Evolutionary conservation across 2,329 filamentous ascomycete genomes (phyloP), one percentile per base, ranked within the genome.

Genomic region (Apiospora saccharicola): DNA sequence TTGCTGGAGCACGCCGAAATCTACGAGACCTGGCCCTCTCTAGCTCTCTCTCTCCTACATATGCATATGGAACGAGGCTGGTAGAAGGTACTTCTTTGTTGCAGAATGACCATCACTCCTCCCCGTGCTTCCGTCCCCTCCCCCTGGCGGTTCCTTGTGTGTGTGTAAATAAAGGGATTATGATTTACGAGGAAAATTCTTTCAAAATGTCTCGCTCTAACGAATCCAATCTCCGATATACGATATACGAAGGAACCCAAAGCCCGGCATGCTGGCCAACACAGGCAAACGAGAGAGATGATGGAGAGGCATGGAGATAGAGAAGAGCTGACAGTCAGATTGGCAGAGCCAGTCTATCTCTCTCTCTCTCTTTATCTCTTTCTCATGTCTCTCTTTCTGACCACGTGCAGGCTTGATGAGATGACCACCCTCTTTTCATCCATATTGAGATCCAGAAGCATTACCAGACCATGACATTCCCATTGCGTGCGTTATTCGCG

Each of bases 371-470:
- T 12, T 3, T 10, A 1, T 22, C 1, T 41, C 14, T n/a, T 12
- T 3, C 19, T 3, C 10, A 0, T 41, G 37, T 37, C 8, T 41
- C 8, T 41, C 8, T 41, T 10, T 10, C 8, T 41, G 37, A 0
- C 22, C 51, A 57, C 30, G 53, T 37, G 53, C 19, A 41, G 34
- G 34, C 22, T n/a, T 64, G 57, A 41, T 64, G 34, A 41, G 8
- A 41, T 64, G 30, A 10, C 19, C 30, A 41, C 57, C 34, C 57
- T 64, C 34, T 64, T 64, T 41, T 64, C 57, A 64, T 64, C 57
- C 34, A 64, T 64, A 64, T 64, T 64, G 57, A 41, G 57, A 64
- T 64, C 34, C 57, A 41, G 57, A 41, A 7, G 53, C 53, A n/a
- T 61, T 22, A 37, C 16, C 53, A 61, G 30, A 61, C 53, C 34